phyloP scores from a whole-genome alignment of 805 yeast genomes.

The Pichia ethanolica region DNA sequence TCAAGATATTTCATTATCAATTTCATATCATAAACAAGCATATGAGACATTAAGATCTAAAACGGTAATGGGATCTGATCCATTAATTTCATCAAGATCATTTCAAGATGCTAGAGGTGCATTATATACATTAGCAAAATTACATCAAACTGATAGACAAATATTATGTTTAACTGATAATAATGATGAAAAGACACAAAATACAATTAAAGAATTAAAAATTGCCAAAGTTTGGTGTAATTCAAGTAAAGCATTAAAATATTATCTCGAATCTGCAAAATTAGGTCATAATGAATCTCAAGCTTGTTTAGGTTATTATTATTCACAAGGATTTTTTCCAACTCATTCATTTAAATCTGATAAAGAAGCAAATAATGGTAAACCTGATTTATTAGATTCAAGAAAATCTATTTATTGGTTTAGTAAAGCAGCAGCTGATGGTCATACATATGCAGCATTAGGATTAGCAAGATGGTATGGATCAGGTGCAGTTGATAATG shows the following conservation, averaged over 20 bases:
- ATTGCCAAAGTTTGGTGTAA: constrained; percentile 27
- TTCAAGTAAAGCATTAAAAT: constrained; percentile 37
- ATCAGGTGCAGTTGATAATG: constrained; percentile 49
- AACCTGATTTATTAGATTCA: constrained; percentile 38
- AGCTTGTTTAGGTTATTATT: constrained; percentile 62
- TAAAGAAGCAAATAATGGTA: constrained; percentile 19
- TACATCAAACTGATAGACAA: constrained; percentile 29
- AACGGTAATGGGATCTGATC: constrained; percentile 26
- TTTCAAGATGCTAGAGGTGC: constrained; percentile 29
- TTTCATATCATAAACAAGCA: constrained; percentile 25
- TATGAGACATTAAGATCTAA: constrained; percentile 18
- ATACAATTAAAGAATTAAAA: constrained; percentile 29
- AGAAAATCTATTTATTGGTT: constrained; percentile 67
- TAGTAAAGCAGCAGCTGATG: constrained; percentile 55
- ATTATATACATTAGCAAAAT: constrained; percentile 29
- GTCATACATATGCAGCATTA: constrained; percentile 61
- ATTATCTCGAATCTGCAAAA: constrained; percentile 53
- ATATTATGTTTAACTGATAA: constrained; percentile 21
- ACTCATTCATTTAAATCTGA: constrained; percentile 27
- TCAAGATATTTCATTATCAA: constrained; percentile 21
- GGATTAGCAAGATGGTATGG: constrained; percentile 74
- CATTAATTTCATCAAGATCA: constrained; percentile 28
- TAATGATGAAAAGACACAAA: constrained; percentile 22
- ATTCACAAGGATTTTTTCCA: constrained; percentile 53
- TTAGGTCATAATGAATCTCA: constrained; percentile 60